Evolutionary conservation across 768 basidiomycete species (phyloP).

Genomic region (Tulasnella sp.): DNA sequence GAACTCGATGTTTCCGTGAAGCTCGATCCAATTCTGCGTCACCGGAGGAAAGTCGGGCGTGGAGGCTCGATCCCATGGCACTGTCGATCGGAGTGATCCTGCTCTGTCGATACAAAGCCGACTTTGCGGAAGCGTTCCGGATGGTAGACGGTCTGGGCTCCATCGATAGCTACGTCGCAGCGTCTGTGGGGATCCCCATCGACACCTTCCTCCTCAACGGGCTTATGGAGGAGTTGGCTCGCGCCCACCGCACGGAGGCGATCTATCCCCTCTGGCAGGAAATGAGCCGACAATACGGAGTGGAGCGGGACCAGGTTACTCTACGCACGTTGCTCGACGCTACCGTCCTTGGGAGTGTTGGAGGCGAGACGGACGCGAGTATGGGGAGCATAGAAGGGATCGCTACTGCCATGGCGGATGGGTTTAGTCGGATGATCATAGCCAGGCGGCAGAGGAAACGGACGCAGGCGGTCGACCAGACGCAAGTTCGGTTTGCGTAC

Average conservation of each 20-base stretch:
- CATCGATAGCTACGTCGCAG: neutral
- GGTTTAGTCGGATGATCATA: conserved; percentile 44
- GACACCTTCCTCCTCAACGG: conserved; percentile 3
- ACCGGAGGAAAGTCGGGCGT: neutral
- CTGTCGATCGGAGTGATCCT: conserved; percentile 4
- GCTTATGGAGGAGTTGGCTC: conserved; percentile 6
- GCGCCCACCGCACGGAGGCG: neutral
- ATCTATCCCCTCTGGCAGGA: conserved; percentile 15
- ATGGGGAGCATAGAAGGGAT: neutral
- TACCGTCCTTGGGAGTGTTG: conserved; percentile 41
- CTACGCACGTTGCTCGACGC: conserved; percentile 55
- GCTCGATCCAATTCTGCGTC: neutral
- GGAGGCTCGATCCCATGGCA: conserved; percentile 1
- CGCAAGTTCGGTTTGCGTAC: conserved; percentile 4
- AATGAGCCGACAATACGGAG: conserved; percentile 13
- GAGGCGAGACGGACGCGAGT: conserved; percentile 5
- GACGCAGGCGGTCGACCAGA: conserved; percentile 16
- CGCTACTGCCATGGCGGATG: conserved; percentile 40
- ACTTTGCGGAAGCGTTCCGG: neutral
- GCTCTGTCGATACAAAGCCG: conserved; percentile 5
- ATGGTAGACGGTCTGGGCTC: neutral
- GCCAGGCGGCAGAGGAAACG: conserved; percentile 27
- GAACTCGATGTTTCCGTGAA: neutral
- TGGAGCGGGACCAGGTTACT: conserved; percentile 38
- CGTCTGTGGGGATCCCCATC: neutral